Percentiles rank a stretch among this genome's conserved stretches.
Evolutionary conservation across 2,329 filamentous ascomycete genomes (phyloP).

Genomic region (Emericellopsis cladophorae): DNA sequence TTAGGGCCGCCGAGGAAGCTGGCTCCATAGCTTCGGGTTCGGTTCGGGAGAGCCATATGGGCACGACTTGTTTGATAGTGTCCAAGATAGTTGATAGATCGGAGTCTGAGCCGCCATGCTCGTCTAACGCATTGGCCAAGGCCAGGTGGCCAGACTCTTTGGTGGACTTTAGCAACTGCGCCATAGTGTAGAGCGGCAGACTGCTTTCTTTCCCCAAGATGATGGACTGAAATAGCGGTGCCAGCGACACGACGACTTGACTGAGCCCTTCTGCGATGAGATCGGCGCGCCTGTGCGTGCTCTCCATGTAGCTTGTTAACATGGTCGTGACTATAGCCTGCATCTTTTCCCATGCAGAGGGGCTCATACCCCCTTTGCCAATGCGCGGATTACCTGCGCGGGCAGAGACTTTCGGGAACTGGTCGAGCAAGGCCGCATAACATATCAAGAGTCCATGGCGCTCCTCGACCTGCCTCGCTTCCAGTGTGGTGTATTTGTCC

Average conservation of each 20-base stretch:
- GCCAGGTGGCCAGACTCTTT: too few species aligned
- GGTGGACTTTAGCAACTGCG: conserved; percentile 7
- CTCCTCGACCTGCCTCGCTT: conserved; percentile 50
- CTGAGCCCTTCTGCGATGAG: conserved; percentile 50
- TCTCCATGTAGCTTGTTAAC: conserved; percentile 25
- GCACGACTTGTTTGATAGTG: conserved; percentile 19
- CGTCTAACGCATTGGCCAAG: too few species aligned
- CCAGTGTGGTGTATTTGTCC: conserved; percentile 28
- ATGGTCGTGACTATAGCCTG: conserved; percentile 14
- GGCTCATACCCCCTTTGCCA: not conserved
- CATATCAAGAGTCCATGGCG: conserved; percentile 54
- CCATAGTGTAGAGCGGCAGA: not conserved
- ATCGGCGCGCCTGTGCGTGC: conserved; percentile 45
- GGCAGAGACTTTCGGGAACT: conserved; percentile 17
- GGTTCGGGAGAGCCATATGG: conserved; percentile 33
- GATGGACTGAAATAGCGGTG: conserved; percentile 32
- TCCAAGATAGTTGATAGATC: not conserved
- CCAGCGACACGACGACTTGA: conserved; percentile 40
- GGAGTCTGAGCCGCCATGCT: too few species aligned
- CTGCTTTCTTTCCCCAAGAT: conserved; percentile 6
- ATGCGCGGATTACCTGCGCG: not conserved
- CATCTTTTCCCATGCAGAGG: conserved; percentile 16
- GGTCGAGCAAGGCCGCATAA: conserved; percentile 44
- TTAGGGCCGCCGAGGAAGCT: conserved; percentile 36
- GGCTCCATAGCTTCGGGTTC: conserved; percentile 37